Evolutionary conservation across 257 asterid genomes (phyloP), one percentile per base, ranked within the genome.

Genomic region (Solanum ahanhuiri): DNA sequence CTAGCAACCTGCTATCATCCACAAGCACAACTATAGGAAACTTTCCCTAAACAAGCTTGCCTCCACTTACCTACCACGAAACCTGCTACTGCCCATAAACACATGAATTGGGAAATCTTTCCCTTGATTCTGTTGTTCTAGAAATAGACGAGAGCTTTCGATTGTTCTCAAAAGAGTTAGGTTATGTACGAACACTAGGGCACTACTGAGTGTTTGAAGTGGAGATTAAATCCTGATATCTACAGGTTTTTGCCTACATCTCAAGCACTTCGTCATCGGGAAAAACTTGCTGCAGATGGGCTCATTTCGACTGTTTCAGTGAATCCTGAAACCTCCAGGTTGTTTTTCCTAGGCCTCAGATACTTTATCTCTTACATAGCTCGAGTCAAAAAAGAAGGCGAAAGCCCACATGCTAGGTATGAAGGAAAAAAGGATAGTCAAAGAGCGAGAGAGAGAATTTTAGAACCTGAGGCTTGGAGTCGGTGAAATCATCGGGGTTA

Each of bases 401-500:
- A 33, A 71, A 31, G 6, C 14, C 35, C 4, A 70, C 43, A 15
- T 72, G 81, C 17, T 71, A 34, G 81, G 81, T 34, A 73, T 73
- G 82, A 10, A 5, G 30, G 69, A 34, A 73, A 35, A n/a, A n/a
- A 71, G 28, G 79, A 71, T 71, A 12, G 41, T 33, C 45, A 71
- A 34, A 67, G 22, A 67, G 73, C 9, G 43, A 71, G 18, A 9
- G 12, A 76, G 83, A 76, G 35, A 39, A 76, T 14, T 71, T 23
- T 23, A 41, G 51, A 63, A 90, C 93, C 88, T 90, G 93, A 85
- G 93, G 89, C 88, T 90, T 88, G 48, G 92, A 86, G 86, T 91
- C 93, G 87, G 85, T 89, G 84, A 82, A 86, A 73, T 90, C 89
- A 22, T 90, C 93, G 2, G 31, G 31, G 11, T 20, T 71, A 72